Conservation (phyloP, 495 filamentous ascomycete genomes). For the Hypoxylon lienhwacheense region DNA sequence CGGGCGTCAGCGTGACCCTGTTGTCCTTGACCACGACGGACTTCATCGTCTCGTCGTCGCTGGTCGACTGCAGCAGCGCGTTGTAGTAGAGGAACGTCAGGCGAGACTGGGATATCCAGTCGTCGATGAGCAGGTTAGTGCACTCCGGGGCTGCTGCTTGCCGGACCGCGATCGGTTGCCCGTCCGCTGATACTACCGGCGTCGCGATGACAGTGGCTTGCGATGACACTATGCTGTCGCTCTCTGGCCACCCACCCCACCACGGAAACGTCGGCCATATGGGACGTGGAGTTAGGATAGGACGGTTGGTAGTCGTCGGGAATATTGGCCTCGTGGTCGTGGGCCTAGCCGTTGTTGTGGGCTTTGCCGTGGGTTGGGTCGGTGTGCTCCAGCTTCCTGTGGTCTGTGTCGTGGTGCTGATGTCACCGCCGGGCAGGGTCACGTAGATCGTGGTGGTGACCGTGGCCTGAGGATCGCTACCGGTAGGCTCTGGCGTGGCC, state of each 20-base stretch:
- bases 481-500: slow-evolving; percentile 16
- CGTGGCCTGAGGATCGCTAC: slow-evolving; percentile 4
- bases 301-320: slow-evolving; percentile 16
- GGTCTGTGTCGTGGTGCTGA: slow-evolving; percentile 18
- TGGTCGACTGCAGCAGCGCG: slow-evolving; percentile 57
- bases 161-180: slow-evolving; percentile 12
- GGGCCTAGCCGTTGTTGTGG: background rate
- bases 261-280: slow-evolving; percentile 17
- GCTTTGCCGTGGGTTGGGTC: no score
- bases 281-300: slow-evolving; percentile 2
- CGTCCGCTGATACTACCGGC: background rate
- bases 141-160: slow-evolving; percentile 46
- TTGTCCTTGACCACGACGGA: slow-evolving; percentile 58
- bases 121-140: slow-evolving; percentile 58
- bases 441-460: slow-evolving; percentile 23
- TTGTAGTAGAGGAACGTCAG: slow-evolving; percentile 68
- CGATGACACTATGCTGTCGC: slow-evolving; percentile 6
- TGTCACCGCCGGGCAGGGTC: slow-evolving; percentile 13
- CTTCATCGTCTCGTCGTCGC: slow-evolving; percentile 63
- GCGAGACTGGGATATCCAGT: slow-evolving; percentile 65
- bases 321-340: slow-evolving; percentile 16
- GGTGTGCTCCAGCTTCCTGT: slow-evolving; percentile 14
- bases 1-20: slow-evolving; percentile 57
- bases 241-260: slow-evolving; percentile 22
- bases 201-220: slow-evolving; percentile 18